A percentile compares a stretch with the other conserved stretches of the same genome.
Evolutionary conservation across 176 grass and related monocot species (phyloP).

Genomic region (Bothriochloa decipiens): DNA sequence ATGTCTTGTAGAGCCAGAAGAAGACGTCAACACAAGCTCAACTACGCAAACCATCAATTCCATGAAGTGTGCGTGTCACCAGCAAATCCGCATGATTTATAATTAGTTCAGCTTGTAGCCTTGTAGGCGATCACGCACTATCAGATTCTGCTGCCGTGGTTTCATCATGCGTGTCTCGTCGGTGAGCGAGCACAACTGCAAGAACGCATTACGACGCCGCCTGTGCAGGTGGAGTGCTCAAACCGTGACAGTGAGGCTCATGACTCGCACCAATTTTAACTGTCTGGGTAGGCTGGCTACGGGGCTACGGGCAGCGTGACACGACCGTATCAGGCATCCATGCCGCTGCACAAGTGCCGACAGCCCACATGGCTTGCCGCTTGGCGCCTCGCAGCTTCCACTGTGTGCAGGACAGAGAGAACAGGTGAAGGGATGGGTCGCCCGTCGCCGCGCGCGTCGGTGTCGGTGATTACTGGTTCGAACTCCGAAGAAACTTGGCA

Average conservation of each 20-base stretch:
- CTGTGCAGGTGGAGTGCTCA: background rate
- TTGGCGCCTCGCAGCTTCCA: background rate
- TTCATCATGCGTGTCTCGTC: constrained; percentile 16
- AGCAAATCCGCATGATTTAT: too few species aligned
- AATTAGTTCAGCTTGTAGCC: too few species aligned
- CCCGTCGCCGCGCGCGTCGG: background rate
- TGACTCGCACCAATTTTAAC: background rate
- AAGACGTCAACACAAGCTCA: too few species aligned
- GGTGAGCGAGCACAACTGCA: constrained; percentile 12
- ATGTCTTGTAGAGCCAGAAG: background rate
- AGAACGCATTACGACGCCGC: background rate
- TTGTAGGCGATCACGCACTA: too few species aligned
- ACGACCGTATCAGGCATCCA: background rate
- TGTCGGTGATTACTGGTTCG: background rate
- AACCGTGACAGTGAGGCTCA: background rate
- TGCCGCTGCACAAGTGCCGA: background rate
- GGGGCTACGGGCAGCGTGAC: background rate
- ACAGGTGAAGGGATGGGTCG: background rate
- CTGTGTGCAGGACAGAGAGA: background rate
- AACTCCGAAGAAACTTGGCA: background rate
- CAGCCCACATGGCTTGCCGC: constrained; percentile 29
- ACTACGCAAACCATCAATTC: too few species aligned
- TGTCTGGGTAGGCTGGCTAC: background rate
- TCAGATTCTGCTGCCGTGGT: background rate
- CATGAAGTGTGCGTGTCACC: too few species aligned